Conservation (phyloP, 2,329 filamentous ascomycete genomes). For the Colletotrichum sp. region DNA sequence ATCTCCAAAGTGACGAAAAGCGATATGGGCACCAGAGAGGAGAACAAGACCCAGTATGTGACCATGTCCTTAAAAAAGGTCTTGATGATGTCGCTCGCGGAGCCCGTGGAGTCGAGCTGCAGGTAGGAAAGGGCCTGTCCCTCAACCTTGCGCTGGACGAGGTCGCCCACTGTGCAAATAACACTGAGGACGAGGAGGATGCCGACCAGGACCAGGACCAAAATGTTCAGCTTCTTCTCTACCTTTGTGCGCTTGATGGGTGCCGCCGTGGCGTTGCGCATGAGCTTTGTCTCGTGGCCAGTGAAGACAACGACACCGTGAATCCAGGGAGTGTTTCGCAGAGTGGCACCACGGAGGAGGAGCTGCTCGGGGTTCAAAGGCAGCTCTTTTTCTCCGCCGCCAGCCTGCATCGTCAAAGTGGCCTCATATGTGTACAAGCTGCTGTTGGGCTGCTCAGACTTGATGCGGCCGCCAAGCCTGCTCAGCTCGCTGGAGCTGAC, state of each 20-base stretch:
- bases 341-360: constrained; percentile 87
- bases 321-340: constrained; percentile 96
- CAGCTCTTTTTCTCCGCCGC: constrained; percentile 92
- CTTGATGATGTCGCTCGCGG: constrained; percentile 59
- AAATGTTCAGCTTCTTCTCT: constrained; percentile 89
- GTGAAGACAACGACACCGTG: constrained; percentile 97
- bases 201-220: constrained; percentile 87
- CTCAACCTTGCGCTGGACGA: constrained; percentile 75
- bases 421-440: constrained; percentile 98
- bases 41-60: constrained; percentile 98
- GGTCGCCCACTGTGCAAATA: constrained; percentile 88
- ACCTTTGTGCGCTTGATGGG: constrained; percentile 98
- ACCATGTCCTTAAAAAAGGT: constrained; percentile 95
- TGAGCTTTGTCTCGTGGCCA: constrained; percentile 97
- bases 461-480: constrained; percentile 82
- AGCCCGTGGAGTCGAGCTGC: constrained; percentile 65
- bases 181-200: constrained; percentile 86
- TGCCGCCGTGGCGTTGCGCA: constrained; percentile 96
- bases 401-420: constrained; percentile 87
- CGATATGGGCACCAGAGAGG: constrained; percentile 94
- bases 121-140: constrained; percentile 75
- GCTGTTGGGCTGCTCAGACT: constrained; percentile 97
- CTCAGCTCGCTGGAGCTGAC: constrained; percentile 88
- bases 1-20: constrained; percentile 97
- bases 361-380: constrained; percentile 91